A percentile compares a stretch with the other conserved stretches of the same genome.
These are phyloP conservation scores for Trichosporon asahii DNA, from an alignment of 1,284 basidiomycete species.

Conservation along the genomic window DNA sequence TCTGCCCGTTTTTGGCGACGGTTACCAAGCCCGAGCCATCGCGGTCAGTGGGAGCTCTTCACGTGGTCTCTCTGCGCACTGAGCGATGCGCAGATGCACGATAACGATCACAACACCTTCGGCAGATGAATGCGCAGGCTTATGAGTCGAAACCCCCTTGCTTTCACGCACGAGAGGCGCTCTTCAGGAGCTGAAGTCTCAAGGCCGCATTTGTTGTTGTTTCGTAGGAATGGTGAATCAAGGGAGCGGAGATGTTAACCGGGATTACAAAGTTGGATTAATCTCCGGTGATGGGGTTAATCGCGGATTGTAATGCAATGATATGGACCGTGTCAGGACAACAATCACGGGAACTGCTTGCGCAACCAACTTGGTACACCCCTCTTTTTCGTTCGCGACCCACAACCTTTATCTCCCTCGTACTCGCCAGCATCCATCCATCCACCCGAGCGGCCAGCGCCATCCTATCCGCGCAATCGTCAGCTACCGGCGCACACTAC, in stretches of 20 bases:
- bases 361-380: slow-evolving; percentile 2
- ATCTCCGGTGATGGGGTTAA: neutral
- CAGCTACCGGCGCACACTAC: slow-evolving; percentile 38
- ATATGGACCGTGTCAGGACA: neutral
- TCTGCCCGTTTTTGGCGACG: neutral
- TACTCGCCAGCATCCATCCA: slow-evolving; percentile 32
- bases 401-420: slow-evolving; percentile 9
- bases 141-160: no score
- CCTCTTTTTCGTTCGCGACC: slow-evolving; percentile 16
- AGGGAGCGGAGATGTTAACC: neutral
- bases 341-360: slow-evolving; percentile 4
- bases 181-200: neutral
- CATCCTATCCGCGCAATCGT: slow-evolving; percentile 8
- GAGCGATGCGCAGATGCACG: neutral
- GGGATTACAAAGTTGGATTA: neutral
- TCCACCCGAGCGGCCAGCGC: slow-evolving; percentile 30
- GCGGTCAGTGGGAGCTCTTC: neutral
- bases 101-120: neutral
- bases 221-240: neutral
- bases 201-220: slow-evolving; percentile 5
- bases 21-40: neutral
- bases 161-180: neutral
- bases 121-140: no score
- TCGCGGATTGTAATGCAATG: neutral
- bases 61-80: neutral